Percentiles rank a stretch among this genome's conserved stretches.
phyloP scores from a whole-genome alignment of 306 rosid genomes.

The Abrus pulchellus region DNA sequence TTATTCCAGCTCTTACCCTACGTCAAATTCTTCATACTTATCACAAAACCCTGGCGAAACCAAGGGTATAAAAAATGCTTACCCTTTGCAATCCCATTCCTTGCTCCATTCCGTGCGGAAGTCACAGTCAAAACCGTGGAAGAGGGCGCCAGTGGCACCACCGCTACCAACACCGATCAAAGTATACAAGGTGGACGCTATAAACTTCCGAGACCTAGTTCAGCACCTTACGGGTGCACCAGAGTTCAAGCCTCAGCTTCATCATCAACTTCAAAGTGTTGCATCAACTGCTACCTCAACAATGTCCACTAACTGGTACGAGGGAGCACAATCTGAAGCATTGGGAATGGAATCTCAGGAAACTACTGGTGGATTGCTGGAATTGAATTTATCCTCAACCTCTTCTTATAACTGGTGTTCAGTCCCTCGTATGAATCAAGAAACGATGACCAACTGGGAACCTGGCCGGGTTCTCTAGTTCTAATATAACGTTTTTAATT shows the following conservation, averaged over 20 bases:
- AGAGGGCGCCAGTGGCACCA: slow-evolving; percentile 70
- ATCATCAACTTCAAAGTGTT: slow-evolving; percentile 36
- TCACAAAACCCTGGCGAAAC: slow-evolving; percentile 14
- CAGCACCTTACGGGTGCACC: slow-evolving; percentile 83
- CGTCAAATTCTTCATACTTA: slow-evolving; percentile 41
- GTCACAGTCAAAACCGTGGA: slow-evolving; percentile 64
- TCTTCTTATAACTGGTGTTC: slow-evolving; percentile 61
- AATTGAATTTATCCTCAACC: slow-evolving; percentile 60
- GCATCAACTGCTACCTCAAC: background rate
- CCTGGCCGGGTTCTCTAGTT: slow-evolving; percentile 30
- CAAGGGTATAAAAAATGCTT: slow-evolving; percentile 1
- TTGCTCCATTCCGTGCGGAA: slow-evolving; percentile 62
- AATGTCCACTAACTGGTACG: slow-evolving; percentile 45
- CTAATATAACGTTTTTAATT: background rate
- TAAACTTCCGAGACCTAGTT: slow-evolving; percentile 75
- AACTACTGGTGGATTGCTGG: slow-evolving; percentile 36
- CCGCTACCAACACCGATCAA: slow-evolving; percentile 60
- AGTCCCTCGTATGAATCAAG: slow-evolving; percentile 56
- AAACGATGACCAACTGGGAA: slow-evolving; percentile 49
- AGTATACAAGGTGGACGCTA: slow-evolving; percentile 80
- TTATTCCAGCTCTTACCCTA: slow-evolving; percentile 48
- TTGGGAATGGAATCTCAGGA: slow-evolving; percentile 26
- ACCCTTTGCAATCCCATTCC: slow-evolving; percentile 23
- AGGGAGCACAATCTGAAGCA: slow-evolving; percentile 13
- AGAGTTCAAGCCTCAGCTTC: slow-evolving; percentile 50